Evolutionary conservation across 1,284 basidiomycete species (phyloP), one percentile per base, ranked within the genome.

Genomic region (Ganoderma meredithae): DNA sequence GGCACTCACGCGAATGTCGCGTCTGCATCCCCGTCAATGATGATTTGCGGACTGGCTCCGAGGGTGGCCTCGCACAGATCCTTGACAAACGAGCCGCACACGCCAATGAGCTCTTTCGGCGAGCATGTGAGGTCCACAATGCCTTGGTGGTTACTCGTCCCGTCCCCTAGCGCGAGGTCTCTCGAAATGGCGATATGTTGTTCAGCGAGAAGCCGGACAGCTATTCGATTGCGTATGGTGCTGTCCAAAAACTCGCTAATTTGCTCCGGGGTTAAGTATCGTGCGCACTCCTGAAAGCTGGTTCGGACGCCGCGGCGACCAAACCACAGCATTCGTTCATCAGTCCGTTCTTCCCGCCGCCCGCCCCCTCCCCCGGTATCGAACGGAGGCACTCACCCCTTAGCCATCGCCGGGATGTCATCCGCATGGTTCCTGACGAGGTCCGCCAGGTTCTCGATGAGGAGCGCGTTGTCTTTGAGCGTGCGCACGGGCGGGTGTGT

Each of bases 41-140:
- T 73, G 64, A 94, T 83, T 17, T 82, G 72, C 0, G 95, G 95
- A 56, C 87, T 86, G 1, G 86, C 82, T 10, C 95, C 95, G 8
- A 96, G 85, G 0, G 94, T 95, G n/a, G 92, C 93, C 73, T 96
- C 92, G 77, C 94, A 96, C 10, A 97, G 82, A 68, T 95, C 93
- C 47, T 84, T 83, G 33, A 97, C 95, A 76, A 92, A 95, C 19
- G 89, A 88, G n/a, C 89, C 88, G 76, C 93, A 94, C 83, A 92
- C 90, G 4, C 82, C 81, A 68, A 95, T 86, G 89, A 95, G 91
- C 17, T 86, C 83, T 47, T 82, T 82, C 0, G 93, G 94, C 3
- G 88, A 91, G 73, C 92, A 91, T 10, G 82, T 77, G 79, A 86
- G 85, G 75, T 95, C 84, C 41, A 95, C 89, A 22, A 95, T 85